These are phyloP conservation scores for Albugo candida DNA, from an alignment of 352 stramenopile genomes.

Conservation along the genomic window DNA sequence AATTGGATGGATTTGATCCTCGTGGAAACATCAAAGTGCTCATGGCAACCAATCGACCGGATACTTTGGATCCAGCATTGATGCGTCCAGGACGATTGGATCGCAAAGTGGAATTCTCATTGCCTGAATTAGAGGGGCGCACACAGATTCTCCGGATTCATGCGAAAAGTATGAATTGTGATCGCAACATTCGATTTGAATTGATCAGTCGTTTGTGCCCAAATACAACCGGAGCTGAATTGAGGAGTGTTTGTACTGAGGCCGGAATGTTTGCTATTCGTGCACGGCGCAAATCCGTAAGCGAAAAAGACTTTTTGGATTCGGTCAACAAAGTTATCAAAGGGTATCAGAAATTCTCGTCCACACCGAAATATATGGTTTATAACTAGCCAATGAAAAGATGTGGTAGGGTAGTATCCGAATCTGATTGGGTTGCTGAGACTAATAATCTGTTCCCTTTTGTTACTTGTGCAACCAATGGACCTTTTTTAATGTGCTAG, in stretches of 20 bases:
- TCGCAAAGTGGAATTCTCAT: slow-evolving; percentile 98
- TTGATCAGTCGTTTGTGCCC: slow-evolving; percentile 93
- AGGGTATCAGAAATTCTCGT: slow-evolving; percentile 99
- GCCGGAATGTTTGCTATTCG: slow-evolving; percentile 98
- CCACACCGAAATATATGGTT: slow-evolving; percentile 99
- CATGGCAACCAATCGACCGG: slow-evolving; percentile 95
- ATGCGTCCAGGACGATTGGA: slow-evolving; percentile 93
- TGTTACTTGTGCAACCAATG: slow-evolving; percentile 1
- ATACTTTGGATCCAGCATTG: slow-evolving; percentile 93
- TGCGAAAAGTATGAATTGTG: slow-evolving; percentile 98
- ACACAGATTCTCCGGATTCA: slow-evolving; percentile 99
- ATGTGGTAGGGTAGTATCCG: too few relatives aligned
- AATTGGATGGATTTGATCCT: slow-evolving; percentile 98
- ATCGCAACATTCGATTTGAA: slow-evolving; percentile 98
- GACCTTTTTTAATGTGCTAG: too few relatives aligned
- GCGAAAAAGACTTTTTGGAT: slow-evolving; percentile 99
- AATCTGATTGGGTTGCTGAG: slow-evolving; percentile 8
- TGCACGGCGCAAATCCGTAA: slow-evolving; percentile 94
- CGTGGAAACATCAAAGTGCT: slow-evolving; percentile 98
- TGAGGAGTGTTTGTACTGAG: slow-evolving; percentile 96
- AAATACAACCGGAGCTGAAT: slow-evolving; percentile 97
- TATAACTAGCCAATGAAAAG: slow-evolving; percentile 74
- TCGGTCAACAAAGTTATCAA: slow-evolving; percentile 99
- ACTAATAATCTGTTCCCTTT: slow-evolving; percentile 12
- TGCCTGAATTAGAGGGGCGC: slow-evolving; percentile 95